Base-by-base conservation (phyloP, 208 protist species). In the Crithidia brevicula region DNA sequence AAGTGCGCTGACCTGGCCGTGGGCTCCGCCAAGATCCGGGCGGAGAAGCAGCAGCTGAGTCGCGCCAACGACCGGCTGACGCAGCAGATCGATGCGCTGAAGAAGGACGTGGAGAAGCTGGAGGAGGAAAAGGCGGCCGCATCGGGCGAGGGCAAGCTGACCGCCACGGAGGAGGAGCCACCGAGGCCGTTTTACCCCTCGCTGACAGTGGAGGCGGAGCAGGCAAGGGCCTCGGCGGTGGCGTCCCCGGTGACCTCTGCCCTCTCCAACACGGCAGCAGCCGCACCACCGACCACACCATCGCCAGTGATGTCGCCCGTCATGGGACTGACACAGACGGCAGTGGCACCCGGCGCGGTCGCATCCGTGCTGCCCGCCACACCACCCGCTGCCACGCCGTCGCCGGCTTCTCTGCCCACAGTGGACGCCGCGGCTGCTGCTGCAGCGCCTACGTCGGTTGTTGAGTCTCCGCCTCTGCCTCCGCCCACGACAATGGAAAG, bases 1-100 rank as follows among this genome's bases (percentile, higher is more conserved):
- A 74, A 81, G 34, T 80, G 72, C 34, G 83, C 87, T 18, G 86
- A 93, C 34, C 38, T 92, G 25, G 79, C 85, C 27, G 60, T 93
- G 36, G 79, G 56, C 57, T 59, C 77, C 18, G 83, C 84, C 2
- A 91, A 92, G 74, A 49, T 88, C 6, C 77, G 81, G 5, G 77
- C 71, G 0, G 81, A 92, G 60, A 70, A 88, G 65, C 65, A 81
- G 59, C 69, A 83, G 51, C 54, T 91, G 15, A 75, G 62, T 8
- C 72, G 72, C 57, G 67, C 61, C 25, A 92, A 91, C 60, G 85
- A 93, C 28, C 85, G 76, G 27, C 77, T 85, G 23, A 79, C 74
- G 22, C 69, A 74, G 54, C 59, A 84, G 73, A 49, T 92, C 0
- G 82, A 85, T 34, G 64, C 53, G 22, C 67, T 83, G 9, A 73